These are phyloP conservation scores for Penicillium sp. DNA, from an alignment of 2,329 filamentous ascomycete genomes.

Conservation along the genomic window DNA sequence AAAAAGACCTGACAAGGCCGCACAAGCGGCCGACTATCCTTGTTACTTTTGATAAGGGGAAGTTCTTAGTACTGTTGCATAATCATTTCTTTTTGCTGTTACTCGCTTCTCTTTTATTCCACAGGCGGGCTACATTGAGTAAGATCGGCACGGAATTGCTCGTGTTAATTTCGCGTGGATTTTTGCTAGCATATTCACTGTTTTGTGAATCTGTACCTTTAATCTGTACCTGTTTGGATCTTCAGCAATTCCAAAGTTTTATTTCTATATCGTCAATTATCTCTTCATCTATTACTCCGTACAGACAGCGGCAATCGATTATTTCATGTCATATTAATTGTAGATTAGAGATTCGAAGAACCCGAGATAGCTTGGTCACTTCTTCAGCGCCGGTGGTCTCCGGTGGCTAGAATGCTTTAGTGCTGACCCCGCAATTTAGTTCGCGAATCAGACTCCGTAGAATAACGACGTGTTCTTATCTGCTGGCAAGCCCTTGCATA, in stretches of 20 bases:
- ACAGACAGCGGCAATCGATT: neutral
- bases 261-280: too few species aligned
- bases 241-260: neutral
- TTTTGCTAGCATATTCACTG: neutral
- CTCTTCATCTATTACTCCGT: neutral
- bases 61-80: neutral
- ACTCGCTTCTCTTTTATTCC: neutral
- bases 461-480: neutral
- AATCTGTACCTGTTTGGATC: neutral
- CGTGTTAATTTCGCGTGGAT: neutral
- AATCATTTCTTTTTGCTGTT: neutral
- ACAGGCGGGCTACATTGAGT: neutral
- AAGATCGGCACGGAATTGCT: neutral
- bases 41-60: neutral
- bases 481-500: neutral
- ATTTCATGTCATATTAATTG: neutral
- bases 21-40: too few species aligned
- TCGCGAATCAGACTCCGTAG: neutral
- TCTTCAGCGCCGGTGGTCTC: conserved; percentile 3
- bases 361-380: neutral
- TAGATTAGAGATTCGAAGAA: neutral
- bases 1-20: too few species aligned
- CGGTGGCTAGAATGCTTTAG: neutral
- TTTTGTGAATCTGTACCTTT: neutral
- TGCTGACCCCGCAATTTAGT: neutral